phyloP scores from a whole-genome alignment of 495 filamentous ascomycete genomes.

The Hypoxylon crocopeplum region DNA sequence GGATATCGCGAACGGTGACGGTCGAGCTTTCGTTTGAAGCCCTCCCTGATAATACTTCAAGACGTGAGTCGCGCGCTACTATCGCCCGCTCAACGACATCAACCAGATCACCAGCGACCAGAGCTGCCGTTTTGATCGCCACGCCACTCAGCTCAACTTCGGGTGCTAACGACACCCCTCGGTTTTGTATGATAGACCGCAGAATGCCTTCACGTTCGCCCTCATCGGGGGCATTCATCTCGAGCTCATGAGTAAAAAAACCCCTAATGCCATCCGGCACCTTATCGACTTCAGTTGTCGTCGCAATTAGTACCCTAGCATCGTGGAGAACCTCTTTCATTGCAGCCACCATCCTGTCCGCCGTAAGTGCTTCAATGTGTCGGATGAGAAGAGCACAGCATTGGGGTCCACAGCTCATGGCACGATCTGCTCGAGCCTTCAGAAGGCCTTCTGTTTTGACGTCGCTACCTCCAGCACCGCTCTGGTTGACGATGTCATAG shows the following conservation, averaged over 20 bases:
- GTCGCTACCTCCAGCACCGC: conserved; percentile 83
- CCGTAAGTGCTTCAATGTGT: conserved; percentile 89
- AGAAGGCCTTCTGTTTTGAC: conserved; percentile 92
- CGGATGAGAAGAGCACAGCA: conserved; percentile 82
- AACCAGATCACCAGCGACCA: conserved; percentile 91
- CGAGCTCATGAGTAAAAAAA: conserved; percentile 94
- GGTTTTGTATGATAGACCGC: conserved; percentile 74
- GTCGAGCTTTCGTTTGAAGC: conserved; percentile 44
- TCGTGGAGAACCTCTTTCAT: conserved; percentile 79
- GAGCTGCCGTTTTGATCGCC: conserved; percentile 92
- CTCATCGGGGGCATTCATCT: conserved; percentile 92
- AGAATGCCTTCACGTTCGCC: conserved; percentile 89
- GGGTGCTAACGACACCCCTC: conserved; percentile 71
- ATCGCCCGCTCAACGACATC: conserved; percentile 93
- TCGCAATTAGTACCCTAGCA: conserved; percentile 83
- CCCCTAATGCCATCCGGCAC: conserved; percentile 87
- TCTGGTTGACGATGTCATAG: conserved; percentile 91
- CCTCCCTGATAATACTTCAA: conserved; percentile 68
- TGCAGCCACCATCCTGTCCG: conserved; percentile 83
- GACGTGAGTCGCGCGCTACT: conserved; percentile 72
- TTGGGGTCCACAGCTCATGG: conserved; percentile 83
- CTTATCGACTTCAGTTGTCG: conserved; percentile 93
- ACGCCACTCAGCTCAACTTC: conserved; percentile 84
- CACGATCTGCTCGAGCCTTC: conserved; percentile 84
- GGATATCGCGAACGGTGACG: conserved; percentile 78